Evolutionary conservation across 192 early-diverging fungal genomes (phyloP).

Genomic region (Anaeromyces robustus): DNA sequence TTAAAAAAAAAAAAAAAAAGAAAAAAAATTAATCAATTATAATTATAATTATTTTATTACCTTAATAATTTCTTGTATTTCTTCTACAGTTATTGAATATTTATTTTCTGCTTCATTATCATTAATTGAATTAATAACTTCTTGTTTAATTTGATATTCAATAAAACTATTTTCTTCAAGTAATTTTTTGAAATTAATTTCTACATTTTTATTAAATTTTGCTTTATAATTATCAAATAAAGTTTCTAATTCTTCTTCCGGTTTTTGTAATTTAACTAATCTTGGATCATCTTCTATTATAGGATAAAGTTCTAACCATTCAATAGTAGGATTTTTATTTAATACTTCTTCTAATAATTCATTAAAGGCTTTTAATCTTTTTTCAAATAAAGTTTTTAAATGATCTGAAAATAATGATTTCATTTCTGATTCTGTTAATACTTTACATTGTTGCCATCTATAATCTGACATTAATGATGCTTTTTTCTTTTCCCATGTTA

Average conservation of each 20-base stretch:
- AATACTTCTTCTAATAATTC: not conserved
- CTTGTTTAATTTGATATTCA: not conserved
- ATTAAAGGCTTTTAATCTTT: not conserved
- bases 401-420: not conserved
- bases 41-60: not conserved
- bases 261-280: not conserved
- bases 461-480: not conserved
- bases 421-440: not conserved
- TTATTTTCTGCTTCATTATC: not conserved
- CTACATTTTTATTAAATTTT: not conserved
- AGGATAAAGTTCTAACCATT: not conserved
- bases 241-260: not conserved
- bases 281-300: not conserved
- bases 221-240: not conserved
- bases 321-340: not conserved
- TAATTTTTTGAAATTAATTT: not conserved
- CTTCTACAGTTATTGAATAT: not conserved
- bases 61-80: not conserved
- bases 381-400: not conserved
- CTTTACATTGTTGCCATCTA: not conserved
- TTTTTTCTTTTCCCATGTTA: not conserved
- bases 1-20: too few species aligned
- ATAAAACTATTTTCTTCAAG: not conserved
- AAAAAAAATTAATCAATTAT: too few species aligned
- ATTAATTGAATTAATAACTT: not conserved